Evolutionary conservation across 352 stramenopile genomes (phyloP).

Genomic region (Saprolegnia parasitica): DNA sequence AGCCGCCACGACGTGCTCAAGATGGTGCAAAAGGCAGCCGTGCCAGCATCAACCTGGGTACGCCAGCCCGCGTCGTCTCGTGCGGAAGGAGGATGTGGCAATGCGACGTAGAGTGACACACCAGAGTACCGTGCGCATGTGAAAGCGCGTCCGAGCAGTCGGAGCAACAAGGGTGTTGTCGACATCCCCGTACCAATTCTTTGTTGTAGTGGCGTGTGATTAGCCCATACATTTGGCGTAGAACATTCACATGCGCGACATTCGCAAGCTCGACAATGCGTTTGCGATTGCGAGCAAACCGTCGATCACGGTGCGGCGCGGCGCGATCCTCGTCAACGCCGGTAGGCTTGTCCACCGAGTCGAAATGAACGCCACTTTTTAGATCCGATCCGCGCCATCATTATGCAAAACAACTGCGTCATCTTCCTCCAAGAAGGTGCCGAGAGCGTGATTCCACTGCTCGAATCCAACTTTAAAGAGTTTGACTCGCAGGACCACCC

Average conservation of each 20-base stretch:
- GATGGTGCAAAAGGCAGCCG: conserved; percentile 51
- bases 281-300: conserved; percentile 71
- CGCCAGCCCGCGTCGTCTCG: neutral
- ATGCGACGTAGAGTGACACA: neutral
- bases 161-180: conserved; percentile 12
- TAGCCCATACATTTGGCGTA: conserved; percentile 31
- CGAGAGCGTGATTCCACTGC: conserved; percentile 7
- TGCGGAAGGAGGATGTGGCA: neutral
- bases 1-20: conserved; percentile 49
- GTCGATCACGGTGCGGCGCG: conserved; percentile 65
- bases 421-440: conserved; percentile 46
- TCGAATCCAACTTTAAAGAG: conserved; percentile 43
- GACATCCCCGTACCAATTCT: conserved; percentile 16
- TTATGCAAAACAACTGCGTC: conserved; percentile 59
- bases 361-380: neutral
- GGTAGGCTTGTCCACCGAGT: conserved; percentile 29
- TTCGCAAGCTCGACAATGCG: conserved; percentile 66
- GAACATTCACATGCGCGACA: conserved; percentile 69
- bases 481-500: conserved; percentile 49
- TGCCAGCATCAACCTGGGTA: conserved; percentile 21
- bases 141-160: neutral
- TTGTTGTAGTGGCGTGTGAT: neutral
- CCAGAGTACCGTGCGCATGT: neutral
- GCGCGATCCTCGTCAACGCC: conserved; percentile 74
- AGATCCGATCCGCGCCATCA: conserved; percentile 67